Evolutionary conservation across 768 basidiomycete genomes (phyloP).

Genomic region (Lentinula boryana): DNA sequence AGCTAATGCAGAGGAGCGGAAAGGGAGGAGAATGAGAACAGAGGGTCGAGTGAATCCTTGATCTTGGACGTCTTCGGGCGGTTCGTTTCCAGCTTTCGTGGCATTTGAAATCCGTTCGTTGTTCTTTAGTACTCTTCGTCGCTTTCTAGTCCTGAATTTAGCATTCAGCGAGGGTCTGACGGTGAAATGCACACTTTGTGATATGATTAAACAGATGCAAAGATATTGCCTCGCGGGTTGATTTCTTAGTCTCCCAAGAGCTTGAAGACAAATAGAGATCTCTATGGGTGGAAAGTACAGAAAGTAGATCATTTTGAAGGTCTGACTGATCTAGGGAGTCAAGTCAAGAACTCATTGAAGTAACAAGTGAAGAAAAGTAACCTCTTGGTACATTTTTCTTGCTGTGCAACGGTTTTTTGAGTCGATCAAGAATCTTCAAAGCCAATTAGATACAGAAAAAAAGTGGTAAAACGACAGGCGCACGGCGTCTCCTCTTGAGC

Average conservation of each 20-base stretch:
- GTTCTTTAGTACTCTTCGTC: conserved; percentile 84
- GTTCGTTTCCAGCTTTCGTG: conserved; percentile 46
- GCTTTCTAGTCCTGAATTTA: conserved; percentile 58
- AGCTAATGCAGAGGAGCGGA: conserved; percentile 79
- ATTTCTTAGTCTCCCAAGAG: conserved; percentile 57
- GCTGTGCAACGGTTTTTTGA: conserved; percentile 48
- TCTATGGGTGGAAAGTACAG: conserved; percentile 55
- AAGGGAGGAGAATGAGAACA: conserved; percentile 85
- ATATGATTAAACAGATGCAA: conserved; percentile 88
- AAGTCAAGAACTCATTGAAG: conserved; percentile 5
- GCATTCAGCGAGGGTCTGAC: neutral
- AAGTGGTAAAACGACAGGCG: conserved; percentile 2
- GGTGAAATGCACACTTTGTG: conserved; percentile 53
- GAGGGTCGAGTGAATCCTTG: conserved; percentile 98
- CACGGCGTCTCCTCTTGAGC: conserved; percentile 16
- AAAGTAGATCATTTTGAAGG: conserved; percentile 65
- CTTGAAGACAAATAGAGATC: conserved; percentile 75
- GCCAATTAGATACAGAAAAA: neutral
- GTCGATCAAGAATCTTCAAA: conserved; percentile 47
- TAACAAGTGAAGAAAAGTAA: conserved; percentile 18
- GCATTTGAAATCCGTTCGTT: conserved; percentile 85
- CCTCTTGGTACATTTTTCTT: conserved; percentile 51
- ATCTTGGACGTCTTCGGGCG: conserved; percentile 79
- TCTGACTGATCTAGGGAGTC: conserved; percentile 36
- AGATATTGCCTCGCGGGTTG: conserved; percentile 61